Evolutionary conservation across 345 rosid genomes (phyloP).

Genomic region (Rhizophora mangle): DNA sequence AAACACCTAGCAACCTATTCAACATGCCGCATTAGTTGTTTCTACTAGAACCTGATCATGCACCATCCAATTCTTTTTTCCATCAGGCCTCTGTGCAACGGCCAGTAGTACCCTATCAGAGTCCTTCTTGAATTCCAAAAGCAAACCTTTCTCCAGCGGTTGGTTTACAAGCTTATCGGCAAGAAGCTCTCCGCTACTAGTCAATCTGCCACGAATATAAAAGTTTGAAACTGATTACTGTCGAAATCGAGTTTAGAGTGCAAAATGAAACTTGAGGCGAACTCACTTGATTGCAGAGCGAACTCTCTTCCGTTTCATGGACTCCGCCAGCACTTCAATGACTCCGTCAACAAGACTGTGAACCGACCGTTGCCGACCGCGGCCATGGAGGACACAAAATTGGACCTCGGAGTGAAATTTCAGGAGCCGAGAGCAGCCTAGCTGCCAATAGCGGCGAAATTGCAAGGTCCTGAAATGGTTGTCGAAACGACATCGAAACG

Average conservation of each 20-base stretch:
- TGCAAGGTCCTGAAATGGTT: constrained; percentile 34
- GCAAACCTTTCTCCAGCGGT: constrained; percentile 57
- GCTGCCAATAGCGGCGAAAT: constrained; percentile 30
- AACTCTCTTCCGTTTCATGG: constrained; percentile 43
- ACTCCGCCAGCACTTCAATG: constrained; percentile 54
- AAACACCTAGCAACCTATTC: constrained; percentile 55
- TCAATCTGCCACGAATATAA: constrained; percentile 39
- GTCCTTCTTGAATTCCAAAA: constrained; percentile 90
- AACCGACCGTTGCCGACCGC: constrained; percentile 30
- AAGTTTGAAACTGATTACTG: too few species aligned
- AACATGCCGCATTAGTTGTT: constrained; percentile 44
- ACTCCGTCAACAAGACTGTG: constrained; percentile 64
- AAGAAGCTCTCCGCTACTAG: constrained; percentile 63
- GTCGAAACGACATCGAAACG: constrained; percentile 36
- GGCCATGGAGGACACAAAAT: constrained; percentile 13
- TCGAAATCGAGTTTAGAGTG: too few species aligned
- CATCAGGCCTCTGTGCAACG: constrained; percentile 80
- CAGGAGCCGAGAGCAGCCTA: constrained; percentile 24
- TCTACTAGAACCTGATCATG: constrained; percentile 80
- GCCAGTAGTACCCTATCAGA: constrained; percentile 71
- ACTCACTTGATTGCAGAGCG: constrained; percentile 67
- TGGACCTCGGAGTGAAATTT: constrained; percentile 23
- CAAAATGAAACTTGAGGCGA: not conserved
- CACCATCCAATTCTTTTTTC: constrained; percentile 99
- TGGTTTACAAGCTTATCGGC: constrained; percentile 62